Evolutionary conservation across 2,329 filamentous ascomycete genomes (phyloP).

Genomic region (Metarhizium album): DNA sequence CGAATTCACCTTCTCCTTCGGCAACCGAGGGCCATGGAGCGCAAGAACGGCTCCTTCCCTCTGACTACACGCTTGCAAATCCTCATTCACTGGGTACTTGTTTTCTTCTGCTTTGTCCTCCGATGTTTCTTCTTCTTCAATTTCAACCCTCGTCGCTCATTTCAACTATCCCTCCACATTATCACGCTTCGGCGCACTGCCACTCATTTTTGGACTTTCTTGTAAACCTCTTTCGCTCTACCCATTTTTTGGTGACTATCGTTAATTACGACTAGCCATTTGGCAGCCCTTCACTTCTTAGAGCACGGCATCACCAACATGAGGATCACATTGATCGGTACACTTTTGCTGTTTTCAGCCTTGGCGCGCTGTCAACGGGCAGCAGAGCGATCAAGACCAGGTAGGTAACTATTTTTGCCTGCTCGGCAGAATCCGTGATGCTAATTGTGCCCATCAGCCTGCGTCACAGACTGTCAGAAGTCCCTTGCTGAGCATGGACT

Average conservation of each 20-base stretch:
- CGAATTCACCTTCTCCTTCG: background rate
- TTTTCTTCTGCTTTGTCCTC: background rate
- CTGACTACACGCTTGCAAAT: background rate
- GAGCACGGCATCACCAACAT: conserved; percentile 11
- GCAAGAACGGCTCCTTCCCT: background rate
- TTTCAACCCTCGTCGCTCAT: conserved; percentile 11
- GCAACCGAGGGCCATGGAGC: background rate
- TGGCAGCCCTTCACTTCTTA: conserved; percentile 10
- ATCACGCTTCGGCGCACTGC: conserved; percentile 13
- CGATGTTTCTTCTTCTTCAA: conserved; percentile 8
- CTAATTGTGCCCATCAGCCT: conserved; percentile 7
- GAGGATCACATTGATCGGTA: conserved; percentile 10
- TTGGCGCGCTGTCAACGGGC: conserved; percentile 4
- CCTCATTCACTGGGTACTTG: background rate
- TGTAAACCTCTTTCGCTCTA: conserved; percentile 4
- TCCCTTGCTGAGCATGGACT: conserved; percentile 10
- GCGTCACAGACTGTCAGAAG: conserved; percentile 12
- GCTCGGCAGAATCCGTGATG: background rate
- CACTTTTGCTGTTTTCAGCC: conserved; percentile 8
- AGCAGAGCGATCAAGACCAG: background rate
- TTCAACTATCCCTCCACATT: conserved; percentile 14
- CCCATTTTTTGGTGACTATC: conserved; percentile 21
- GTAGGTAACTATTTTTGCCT: conserved; percentile 2
- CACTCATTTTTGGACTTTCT: conserved; percentile 22
- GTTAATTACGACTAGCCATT: conserved; percentile 19